Conservation (phyloP, 495 filamentous ascomycete genomes). For the Annulohypoxylon nitens region DNA sequence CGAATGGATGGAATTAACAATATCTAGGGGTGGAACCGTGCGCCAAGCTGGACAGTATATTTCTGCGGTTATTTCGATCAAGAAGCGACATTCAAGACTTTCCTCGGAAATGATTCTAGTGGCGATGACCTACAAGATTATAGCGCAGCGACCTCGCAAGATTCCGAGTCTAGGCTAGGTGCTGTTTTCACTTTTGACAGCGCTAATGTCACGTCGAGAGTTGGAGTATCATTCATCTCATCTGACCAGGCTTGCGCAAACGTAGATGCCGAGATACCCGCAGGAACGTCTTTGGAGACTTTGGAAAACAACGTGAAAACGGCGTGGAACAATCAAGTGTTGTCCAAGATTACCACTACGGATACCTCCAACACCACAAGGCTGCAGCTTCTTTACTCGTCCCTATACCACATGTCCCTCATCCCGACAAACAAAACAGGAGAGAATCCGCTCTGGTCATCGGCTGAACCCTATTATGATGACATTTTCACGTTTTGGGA, state of each 20-base stretch:
- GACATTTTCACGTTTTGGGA: conserved; percentile 72
- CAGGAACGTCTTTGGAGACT: conserved; percentile 58
- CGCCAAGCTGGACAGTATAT: conserved; percentile 73
- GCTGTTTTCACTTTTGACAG: conserved; percentile 59
- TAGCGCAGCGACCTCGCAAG: conserved; percentile 37
- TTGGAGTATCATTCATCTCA: conserved; percentile 80
- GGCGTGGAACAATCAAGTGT: conserved; percentile 71
- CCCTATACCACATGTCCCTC: conserved; percentile 76
- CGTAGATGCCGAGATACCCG: conserved; percentile 70
- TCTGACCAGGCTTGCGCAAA: conserved; percentile 71
- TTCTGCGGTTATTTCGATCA: conserved; percentile 76
- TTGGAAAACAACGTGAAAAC: conserved; percentile 63
- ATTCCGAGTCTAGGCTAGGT: conserved; percentile 55
- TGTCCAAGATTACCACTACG: conserved; percentile 72
- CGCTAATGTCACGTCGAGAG: conserved; percentile 67
- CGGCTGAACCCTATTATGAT: conserved; percentile 74
- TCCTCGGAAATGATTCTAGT: conserved; percentile 61
- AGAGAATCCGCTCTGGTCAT: conserved; percentile 77
- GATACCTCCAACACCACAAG: conserved; percentile 66
- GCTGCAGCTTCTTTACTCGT: conserved; percentile 72
- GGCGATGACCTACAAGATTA: conserved; percentile 47
- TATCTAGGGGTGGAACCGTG: conserved; percentile 58
- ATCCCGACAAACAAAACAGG: conserved; percentile 79
- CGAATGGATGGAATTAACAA: conserved; percentile 10
- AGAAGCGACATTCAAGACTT: conserved; percentile 60